These are phyloP conservation scores for Chlorella sp. DNA, from an alignment of 139 green algal genomes.

Conservation along the genomic window DNA sequence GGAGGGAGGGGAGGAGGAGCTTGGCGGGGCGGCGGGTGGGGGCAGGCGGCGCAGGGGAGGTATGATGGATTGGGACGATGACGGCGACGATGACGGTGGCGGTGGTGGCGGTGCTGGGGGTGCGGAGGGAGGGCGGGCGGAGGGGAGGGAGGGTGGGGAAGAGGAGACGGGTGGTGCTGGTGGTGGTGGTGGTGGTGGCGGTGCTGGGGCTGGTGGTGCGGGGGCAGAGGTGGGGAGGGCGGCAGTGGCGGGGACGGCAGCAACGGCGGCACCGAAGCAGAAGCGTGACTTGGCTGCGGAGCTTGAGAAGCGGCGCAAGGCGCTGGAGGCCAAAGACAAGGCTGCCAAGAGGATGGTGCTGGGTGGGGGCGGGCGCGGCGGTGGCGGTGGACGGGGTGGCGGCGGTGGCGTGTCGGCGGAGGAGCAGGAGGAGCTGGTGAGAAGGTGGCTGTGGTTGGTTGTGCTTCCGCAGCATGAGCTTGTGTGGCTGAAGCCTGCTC, in stretches of 20 bases:
- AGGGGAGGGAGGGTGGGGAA: not conserved
- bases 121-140: not conserved
- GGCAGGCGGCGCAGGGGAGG: not conserved
- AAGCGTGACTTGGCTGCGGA: too few relatives aligned
- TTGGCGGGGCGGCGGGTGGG: too few relatives aligned
- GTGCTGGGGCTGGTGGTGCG: not conserved
- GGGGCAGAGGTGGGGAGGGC: not conserved
- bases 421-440: not conserved
- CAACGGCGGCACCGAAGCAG: not conserved
- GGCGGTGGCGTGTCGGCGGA: too few relatives aligned
- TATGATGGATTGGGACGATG: not conserved
- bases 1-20: not conserved
- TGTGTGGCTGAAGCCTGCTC: too few relatives aligned
- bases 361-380: too few relatives aligned
- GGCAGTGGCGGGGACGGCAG: not conserved
- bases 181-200: not conserved
- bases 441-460: not conserved
- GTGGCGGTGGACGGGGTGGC: too few relatives aligned
- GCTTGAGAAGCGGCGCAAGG: too few relatives aligned
- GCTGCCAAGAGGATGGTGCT: too few relatives aligned
- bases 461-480: too few relatives aligned
- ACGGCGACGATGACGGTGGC: not conserved
- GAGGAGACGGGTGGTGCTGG: not conserved
- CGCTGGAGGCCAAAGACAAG: too few relatives aligned
- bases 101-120: too few relatives aligned